Percentiles rank a stretch among this genome's conserved stretches.
phyloP scores from a whole-genome alignment of 2,329 filamentous ascomycete genomes.

The Alternaria hordeiaustralica region DNA sequence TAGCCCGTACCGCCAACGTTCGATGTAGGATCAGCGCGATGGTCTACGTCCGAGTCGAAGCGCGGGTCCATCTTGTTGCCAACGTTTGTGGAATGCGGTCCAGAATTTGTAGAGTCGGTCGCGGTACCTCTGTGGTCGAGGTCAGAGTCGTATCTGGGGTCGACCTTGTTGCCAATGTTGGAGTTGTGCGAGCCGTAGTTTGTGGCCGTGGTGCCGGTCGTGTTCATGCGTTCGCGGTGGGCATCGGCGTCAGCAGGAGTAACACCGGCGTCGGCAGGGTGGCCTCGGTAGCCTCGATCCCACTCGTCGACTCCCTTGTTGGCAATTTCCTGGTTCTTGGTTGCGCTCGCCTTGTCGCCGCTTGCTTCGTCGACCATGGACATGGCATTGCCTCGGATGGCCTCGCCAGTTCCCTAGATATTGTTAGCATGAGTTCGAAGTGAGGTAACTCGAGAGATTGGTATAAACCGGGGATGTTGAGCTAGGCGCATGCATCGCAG shows the following conservation, averaged over 20 bases:
- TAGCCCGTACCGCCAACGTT: constrained; percentile 19
- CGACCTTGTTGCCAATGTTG: constrained; percentile 42
- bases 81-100: constrained; percentile 37
- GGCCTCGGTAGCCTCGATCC: constrained; percentile 41
- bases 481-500: background rate
- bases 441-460: background rate
- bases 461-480: background rate
- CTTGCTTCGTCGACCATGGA: constrained; percentile 42
- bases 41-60: constrained; percentile 31
- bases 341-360: constrained; percentile 36
- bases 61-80: constrained; percentile 46
- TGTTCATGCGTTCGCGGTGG: constrained; percentile 33
- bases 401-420: constrained; percentile 47
- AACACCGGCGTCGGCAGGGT: constrained; percentile 38
- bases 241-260: constrained; percentile 31
- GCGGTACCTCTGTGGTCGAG: constrained; percentile 26
- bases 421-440: constrained; percentile 12
- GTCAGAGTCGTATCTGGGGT: constrained; percentile 42
- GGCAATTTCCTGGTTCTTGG: constrained; percentile 42
- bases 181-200: constrained; percentile 42
- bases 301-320: constrained; percentile 45
- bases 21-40: constrained; percentile 21
- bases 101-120: constrained; percentile 32
- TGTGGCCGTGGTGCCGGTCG: constrained; percentile 26
- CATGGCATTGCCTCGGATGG: constrained; percentile 48